Percentiles rank a stretch among this genome's conserved stretches.
phyloP scores from a whole-genome alignment of 768 basidiomycete species.

The Pilatotrama ljubarskyi region DNA sequence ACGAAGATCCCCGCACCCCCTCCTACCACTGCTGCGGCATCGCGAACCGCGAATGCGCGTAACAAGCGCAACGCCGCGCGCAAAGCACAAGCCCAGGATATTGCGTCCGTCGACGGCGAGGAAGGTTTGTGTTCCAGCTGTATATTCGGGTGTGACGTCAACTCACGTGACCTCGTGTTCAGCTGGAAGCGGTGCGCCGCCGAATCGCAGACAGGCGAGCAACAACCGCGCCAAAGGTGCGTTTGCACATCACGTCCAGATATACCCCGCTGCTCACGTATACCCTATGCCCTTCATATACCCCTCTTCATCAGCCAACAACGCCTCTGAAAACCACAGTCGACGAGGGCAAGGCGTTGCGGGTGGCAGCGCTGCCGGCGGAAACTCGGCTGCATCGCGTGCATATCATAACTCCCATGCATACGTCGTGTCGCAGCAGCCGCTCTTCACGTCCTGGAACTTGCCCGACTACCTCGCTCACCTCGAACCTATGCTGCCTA shows the following conservation, averaged over 20 bases:
- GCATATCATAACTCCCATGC: slow-evolving; percentile 80
- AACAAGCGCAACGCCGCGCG: slow-evolving; percentile 33
- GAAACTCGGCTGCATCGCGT: slow-evolving; percentile 40
- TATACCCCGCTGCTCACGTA: slow-evolving; percentile 23
- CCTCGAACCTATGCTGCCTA: slow-evolving; percentile 80
- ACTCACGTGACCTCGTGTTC: slow-evolving; percentile 36
- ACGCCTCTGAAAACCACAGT: slow-evolving; percentile 45
- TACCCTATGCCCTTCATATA: slow-evolving; percentile 17
- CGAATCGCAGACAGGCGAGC: slow-evolving; percentile 27
- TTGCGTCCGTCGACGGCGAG: slow-evolving; percentile 50
- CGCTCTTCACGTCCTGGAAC: slow-evolving; percentile 82
- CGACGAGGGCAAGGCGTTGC: slow-evolving; percentile 49
- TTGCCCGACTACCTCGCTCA: slow-evolving; percentile 92
- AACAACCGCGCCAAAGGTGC: slow-evolving; percentile 41
- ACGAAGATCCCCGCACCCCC: slow-evolving; percentile 21
- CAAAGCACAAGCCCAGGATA: slow-evolving; percentile 33
- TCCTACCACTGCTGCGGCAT: slow-evolving; percentile 23
- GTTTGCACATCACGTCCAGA: slow-evolving; percentile 26
- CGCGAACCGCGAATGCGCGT: slow-evolving; percentile 28
- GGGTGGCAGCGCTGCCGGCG: slow-evolving; percentile 36
- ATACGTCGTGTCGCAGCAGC: slow-evolving; percentile 76
- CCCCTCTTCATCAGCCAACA: slow-evolving; percentile 24
- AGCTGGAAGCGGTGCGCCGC: slow-evolving; percentile 40
- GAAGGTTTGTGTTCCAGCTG: slow-evolving; percentile 49
- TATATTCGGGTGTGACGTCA: slow-evolving; percentile 24